Evolutionary conservation across 768 basidiomycete genomes (phyloP).

Genomic region (Amanita muscaria): DNA sequence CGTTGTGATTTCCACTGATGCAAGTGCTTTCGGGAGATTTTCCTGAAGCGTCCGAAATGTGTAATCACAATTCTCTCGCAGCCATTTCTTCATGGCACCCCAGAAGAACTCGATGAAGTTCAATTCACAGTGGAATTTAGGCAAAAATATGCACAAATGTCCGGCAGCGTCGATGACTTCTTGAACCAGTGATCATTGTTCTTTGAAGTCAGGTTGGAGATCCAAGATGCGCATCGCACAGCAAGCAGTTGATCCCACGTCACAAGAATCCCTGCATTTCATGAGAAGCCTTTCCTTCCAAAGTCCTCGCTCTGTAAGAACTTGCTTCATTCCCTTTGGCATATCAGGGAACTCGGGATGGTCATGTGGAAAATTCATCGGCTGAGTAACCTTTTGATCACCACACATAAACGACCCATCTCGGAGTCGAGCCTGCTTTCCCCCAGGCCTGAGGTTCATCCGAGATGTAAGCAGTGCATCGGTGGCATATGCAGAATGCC

Average conservation of each 20-base stretch:
- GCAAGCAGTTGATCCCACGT: constrained; percentile 9
- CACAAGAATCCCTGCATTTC: constrained; percentile 1
- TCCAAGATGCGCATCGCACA: constrained; percentile 10
- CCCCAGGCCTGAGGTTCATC: constrained; percentile 31
- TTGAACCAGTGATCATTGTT: constrained; percentile 11
- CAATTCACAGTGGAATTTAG: constrained; percentile 9
- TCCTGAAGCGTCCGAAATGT: constrained; percentile 17
- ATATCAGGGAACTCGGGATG: constrained; percentile 21
- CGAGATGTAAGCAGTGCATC: constrained; percentile 26
- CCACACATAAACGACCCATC: constrained; percentile 23
- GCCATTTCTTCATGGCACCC: constrained; percentile 8
- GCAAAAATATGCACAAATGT: constrained; percentile 9
- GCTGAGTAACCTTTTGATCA: constrained; percentile 19
- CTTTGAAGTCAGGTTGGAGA: constrained; percentile 9
- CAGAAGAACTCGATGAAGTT: constrained; percentile 10
- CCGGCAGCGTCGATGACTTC: constrained; percentile 13
- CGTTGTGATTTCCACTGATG: constrained; percentile 17
- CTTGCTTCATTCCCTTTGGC: constrained; percentile 20
- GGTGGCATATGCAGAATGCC: constrained; percentile 27
- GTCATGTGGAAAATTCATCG: constrained; percentile 26
- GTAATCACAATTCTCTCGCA: constrained; percentile 19
- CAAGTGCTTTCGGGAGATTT: constrained; percentile 18
- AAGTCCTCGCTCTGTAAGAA: constrained; percentile 20
- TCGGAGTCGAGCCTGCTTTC: constrained; percentile 27
- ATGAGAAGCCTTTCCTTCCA: constrained; percentile 8